phyloP scores from a whole-genome alignment of 768 basidiomycete genomes.

The Cyclocybe aegerita region DNA sequence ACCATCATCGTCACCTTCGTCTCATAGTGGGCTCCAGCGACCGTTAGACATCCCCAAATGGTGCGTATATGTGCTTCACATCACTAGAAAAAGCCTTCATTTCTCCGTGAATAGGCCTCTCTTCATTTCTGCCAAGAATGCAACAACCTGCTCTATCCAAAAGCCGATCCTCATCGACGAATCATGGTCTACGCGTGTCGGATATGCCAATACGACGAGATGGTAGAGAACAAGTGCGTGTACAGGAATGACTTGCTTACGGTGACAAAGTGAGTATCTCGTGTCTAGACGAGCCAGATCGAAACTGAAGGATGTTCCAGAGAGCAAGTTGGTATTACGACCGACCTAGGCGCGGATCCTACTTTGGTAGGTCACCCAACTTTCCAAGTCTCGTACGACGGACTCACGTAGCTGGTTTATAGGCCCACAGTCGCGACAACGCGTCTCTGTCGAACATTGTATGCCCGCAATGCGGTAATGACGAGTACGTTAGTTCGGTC shows the following conservation, averaged over 20 bases:
- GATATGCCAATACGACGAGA: slow-evolving; percentile 86
- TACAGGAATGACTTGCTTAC: slow-evolving; percentile 93
- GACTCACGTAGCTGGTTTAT: neutral
- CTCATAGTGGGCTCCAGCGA: too few species aligned
- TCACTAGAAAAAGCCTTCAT: neutral
- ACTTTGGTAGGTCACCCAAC: slow-evolving; percentile 60
- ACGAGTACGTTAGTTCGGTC: slow-evolving; percentile 60
- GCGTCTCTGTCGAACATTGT: slow-evolving; percentile 54
- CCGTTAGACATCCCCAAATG: neutral
- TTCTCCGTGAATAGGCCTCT: slow-evolving; percentile 52
- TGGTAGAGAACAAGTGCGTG: slow-evolving; percentile 84
- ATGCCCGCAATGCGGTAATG: slow-evolving; percentile 80
- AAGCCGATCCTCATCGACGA: slow-evolving; percentile 83
- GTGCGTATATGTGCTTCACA: neutral
- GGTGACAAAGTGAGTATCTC: slow-evolving; percentile 73
- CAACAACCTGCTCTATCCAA: slow-evolving; percentile 92
- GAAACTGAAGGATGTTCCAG: slow-evolving; percentile 40
- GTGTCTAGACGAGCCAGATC: neutral
- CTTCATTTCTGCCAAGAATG: slow-evolving; percentile 93
- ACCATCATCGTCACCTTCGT: too few species aligned
- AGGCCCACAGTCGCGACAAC: slow-evolving; percentile 55
- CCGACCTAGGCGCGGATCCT: slow-evolving; percentile 84
- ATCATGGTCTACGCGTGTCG: slow-evolving; percentile 90
- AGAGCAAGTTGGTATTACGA: slow-evolving; percentile 91
- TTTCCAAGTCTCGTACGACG: neutral